Evolutionary conservation across 2,329 filamentous ascomycete species (phyloP).

Genomic region (Capronia epimyces): DNA sequence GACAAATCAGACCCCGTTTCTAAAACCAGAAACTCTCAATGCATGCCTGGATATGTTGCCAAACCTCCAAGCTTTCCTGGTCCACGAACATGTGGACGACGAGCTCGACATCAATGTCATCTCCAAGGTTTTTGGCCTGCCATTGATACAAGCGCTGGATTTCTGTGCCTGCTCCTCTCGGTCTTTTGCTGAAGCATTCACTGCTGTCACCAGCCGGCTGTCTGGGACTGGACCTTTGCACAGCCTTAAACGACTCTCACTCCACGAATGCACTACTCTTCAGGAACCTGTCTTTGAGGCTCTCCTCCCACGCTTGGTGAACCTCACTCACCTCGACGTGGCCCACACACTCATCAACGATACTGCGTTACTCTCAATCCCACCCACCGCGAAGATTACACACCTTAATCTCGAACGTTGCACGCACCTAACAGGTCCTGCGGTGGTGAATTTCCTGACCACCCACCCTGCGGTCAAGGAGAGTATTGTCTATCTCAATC

Average conservation of each 20-base stretch:
- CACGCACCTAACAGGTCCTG: slow-evolving; percentile 60
- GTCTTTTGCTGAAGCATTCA: slow-evolving; percentile 62
- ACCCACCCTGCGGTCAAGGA: slow-evolving; percentile 63
- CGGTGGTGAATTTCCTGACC: slow-evolving; percentile 64
- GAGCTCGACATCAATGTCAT: slow-evolving; percentile 66
- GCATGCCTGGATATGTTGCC: slow-evolving; percentile 67
- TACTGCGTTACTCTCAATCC: slow-evolving; percentile 63
- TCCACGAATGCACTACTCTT: slow-evolving; percentile 73
- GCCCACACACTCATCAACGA: slow-evolving; percentile 71
- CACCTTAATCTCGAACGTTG: slow-evolving; percentile 76
- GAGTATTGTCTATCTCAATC: slow-evolving; percentile 64
- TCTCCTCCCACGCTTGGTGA: slow-evolving; percentile 63
- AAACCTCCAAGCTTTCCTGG: slow-evolving; percentile 69
- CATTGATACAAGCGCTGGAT: slow-evolving; percentile 62
- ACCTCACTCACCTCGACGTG: slow-evolving; percentile 73
- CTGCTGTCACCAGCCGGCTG: slow-evolving; percentile 45
- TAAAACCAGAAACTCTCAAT: slow-evolving; percentile 67
- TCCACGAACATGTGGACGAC: slow-evolving; percentile 74
- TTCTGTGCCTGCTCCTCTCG: slow-evolving; percentile 70
- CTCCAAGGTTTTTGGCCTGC: slow-evolving; percentile 63
- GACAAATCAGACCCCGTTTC: slow-evolving; percentile 67
- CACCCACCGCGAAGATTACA: slow-evolving; percentile 64
- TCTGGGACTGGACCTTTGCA: slow-evolving; percentile 45
- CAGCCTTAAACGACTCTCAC: slow-evolving; percentile 61
- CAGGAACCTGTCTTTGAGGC: slow-evolving; percentile 62